Conservation (phyloP, 805 yeast species). For the Sugiyamaella valdiviana region DNA sequence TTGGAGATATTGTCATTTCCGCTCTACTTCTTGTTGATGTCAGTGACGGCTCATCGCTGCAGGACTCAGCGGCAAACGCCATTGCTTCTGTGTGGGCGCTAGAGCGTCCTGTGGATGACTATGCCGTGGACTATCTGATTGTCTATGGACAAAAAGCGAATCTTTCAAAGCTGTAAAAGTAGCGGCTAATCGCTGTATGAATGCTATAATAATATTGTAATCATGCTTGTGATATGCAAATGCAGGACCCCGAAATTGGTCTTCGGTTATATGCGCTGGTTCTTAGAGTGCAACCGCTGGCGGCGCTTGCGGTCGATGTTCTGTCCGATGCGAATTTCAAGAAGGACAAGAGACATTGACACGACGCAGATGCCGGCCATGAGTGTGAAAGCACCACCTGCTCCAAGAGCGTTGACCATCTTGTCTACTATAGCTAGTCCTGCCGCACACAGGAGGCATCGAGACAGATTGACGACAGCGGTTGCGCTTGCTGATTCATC, state of each 20-base stretch:
- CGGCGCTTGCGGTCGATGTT: conserved; percentile 9
- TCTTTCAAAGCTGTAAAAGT: conserved; percentile 2
- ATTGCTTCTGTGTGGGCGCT: conserved; percentile 9
- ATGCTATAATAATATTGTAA: neutral
- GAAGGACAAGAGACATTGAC: conserved; percentile 6
- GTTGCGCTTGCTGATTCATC: conserved; percentile 64
- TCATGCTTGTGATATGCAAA: neutral
- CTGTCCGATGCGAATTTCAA: conserved; percentile 12
- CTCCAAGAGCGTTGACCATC: conserved; percentile 51
- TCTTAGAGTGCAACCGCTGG: neutral
- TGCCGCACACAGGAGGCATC: conserved; percentile 70
- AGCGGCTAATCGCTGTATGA: no score
- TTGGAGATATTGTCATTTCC: conserved; percentile 10
- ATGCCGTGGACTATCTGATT: conserved; percentile 2
- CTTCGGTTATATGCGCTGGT: neutral
- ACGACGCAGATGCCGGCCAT: conserved; percentile 41
- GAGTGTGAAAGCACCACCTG: conserved; percentile 77
- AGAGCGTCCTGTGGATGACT: neutral
- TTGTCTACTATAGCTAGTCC: conserved; percentile 59
- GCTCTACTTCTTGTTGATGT: conserved; percentile 9
- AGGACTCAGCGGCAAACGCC: conserved; percentile 4
- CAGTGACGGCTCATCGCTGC: neutral
- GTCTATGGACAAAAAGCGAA: conserved; percentile 4
- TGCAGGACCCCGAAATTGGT: neutral
- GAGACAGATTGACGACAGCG: conserved; percentile 60